Evolutionary conservation across 164 flowering plant species (phyloP).

Genomic region (Santalum album): DNA sequence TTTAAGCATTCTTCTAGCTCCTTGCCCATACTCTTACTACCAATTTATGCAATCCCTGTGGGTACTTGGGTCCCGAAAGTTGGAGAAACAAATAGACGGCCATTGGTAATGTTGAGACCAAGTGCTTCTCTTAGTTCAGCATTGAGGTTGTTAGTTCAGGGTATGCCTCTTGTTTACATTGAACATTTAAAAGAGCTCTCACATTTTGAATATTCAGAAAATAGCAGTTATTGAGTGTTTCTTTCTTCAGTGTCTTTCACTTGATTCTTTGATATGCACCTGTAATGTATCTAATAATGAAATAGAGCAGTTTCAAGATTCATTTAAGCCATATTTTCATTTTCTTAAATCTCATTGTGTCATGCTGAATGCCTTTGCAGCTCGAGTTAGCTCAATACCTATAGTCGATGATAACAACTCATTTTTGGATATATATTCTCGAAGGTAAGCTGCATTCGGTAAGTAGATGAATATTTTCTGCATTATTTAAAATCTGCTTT

Average conservation of each 20-base stretch:
- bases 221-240: neutral
- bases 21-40: constrained; percentile 48
- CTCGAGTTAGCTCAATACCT: constrained; percentile 86
- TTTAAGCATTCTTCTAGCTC: constrained; percentile 45
- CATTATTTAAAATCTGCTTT: neutral
- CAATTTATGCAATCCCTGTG: constrained; percentile 52
- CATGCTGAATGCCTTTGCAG: constrained; percentile 29
- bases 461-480: neutral
- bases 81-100: constrained; percentile 54
- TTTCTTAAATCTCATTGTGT: constrained; percentile 2
- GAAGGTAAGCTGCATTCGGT: constrained; percentile 45
- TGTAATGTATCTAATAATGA: no score
- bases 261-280: neutral
- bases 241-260: neutral
- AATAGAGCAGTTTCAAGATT: neutral
- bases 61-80: constrained; percentile 95
- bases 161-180: constrained; percentile 21
- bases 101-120: constrained; percentile 72
- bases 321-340: neutral
- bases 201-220: neutral
- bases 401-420: constrained; percentile 88
- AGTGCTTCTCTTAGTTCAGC: constrained; percentile 76
- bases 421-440: constrained; percentile 71
- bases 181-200: neutral
- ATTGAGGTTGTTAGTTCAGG: constrained; percentile 65